These are phyloP conservation scores for Eragrostis nindensis DNA, from an alignment of 176 grass and related monocot species.

Conservation along the genomic window DNA sequence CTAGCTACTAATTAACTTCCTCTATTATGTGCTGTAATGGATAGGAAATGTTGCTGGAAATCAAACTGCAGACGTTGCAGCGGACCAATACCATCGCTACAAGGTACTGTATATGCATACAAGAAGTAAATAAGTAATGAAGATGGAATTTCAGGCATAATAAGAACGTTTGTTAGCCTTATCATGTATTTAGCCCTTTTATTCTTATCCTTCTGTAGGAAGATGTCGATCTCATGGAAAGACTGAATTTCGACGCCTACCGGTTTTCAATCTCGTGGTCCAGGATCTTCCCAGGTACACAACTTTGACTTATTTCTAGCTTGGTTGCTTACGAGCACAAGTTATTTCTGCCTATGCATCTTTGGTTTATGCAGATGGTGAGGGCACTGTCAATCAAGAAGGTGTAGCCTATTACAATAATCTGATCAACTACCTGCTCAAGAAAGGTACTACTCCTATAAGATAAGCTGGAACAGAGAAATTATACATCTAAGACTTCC, in stretches of 20 bases:
- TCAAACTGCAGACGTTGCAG: slow-evolving; percentile 61
- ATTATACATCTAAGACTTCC: neutral
- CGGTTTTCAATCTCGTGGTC: slow-evolving; percentile 79
- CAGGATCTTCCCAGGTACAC: slow-evolving; percentile 64
- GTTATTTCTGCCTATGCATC: neutral
- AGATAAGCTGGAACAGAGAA: too few species aligned
- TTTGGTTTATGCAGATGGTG: slow-evolving; percentile 48
- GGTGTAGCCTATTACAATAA: slow-evolving; percentile 77
- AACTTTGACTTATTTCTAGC: neutral
- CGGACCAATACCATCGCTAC: slow-evolving; percentile 72
- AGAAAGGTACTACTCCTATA: slow-evolving; percentile 56
- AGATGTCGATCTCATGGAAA: slow-evolving; percentile 65
- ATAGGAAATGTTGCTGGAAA: slow-evolving; percentile 53
- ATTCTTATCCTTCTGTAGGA: slow-evolving; percentile 25
- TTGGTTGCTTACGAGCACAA: neutral
- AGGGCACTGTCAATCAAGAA: slow-evolving; percentile 59
- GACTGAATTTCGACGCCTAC: slow-evolving; percentile 69
- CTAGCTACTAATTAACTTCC: neutral
- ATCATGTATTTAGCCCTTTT: neutral
- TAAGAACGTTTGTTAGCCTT: neutral
- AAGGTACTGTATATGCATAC: slow-evolving; percentile 45
- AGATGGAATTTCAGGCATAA: neutral
- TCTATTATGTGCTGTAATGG: neutral
- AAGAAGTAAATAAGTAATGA: neutral
- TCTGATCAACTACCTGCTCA: slow-evolving; percentile 74